phyloP scores from a whole-genome alignment of 768 basidiomycete genomes.

The Boletus pseudo-olivaceus region DNA sequence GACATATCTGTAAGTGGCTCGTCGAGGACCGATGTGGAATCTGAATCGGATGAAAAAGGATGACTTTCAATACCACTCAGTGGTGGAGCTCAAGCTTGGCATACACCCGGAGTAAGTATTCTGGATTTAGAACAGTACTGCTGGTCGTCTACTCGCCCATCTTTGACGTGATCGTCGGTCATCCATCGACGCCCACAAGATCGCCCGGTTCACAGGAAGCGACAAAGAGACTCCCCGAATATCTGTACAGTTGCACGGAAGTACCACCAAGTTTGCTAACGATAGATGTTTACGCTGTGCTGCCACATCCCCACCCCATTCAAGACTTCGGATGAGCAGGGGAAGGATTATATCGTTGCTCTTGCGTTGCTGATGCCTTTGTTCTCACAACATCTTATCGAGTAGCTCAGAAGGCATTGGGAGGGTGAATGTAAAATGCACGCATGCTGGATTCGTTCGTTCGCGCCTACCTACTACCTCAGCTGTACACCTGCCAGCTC shows the following conservation, averaged over 20 bases:
- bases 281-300: too few species aligned
- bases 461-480: slow-evolving; percentile 26
- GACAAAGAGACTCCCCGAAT: too few species aligned
- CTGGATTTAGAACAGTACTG: neutral
- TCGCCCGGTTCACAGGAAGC: too few species aligned
- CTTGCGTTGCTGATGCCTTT: neutral
- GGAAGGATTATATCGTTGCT: neutral
- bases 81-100: neutral
- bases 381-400: neutral
- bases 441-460: neutral
- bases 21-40: too few species aligned
- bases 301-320: too few species aligned
- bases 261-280: too few species aligned
- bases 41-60: too few species aligned
- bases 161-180: neutral
- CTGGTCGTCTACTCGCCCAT: neutral
- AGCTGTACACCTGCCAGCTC: slow-evolving; percentile 41
- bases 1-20: too few species aligned
- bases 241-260: too few species aligned
- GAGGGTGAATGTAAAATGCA: neutral
- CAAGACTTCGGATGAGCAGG: too few species aligned
- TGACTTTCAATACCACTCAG: neutral
- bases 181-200: neutral
- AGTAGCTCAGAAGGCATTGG: too few species aligned
- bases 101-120: too few species aligned